Conservation (phyloP, 2,329 filamentous ascomycete species). For the Scedosporium apiospermum region DNA sequence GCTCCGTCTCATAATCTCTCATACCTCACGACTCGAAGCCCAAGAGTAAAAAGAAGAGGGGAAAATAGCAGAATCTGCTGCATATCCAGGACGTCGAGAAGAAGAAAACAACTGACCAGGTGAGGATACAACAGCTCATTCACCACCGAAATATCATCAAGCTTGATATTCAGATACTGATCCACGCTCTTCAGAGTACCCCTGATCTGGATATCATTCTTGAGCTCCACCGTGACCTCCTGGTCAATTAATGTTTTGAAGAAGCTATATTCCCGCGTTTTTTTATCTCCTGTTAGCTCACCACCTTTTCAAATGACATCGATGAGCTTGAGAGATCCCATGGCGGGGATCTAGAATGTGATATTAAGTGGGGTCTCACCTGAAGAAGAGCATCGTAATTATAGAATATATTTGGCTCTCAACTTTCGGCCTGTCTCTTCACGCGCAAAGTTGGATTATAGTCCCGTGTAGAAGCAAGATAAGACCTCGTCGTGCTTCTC, state of each 20-base stretch:
- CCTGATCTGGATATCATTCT: slow-evolving; percentile 97
- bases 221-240: slow-evolving; percentile 95
- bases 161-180: slow-evolving; percentile 98
- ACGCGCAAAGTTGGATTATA: too few relatives aligned
- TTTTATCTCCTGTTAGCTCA: background rate
- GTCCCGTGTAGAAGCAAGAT: too few relatives aligned
- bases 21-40: background rate
- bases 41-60: background rate
- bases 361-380: slow-evolving; percentile 17
- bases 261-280: slow-evolving; percentile 50
- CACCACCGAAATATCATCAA: slow-evolving; percentile 87
- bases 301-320: background rate
- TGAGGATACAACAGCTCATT: slow-evolving; percentile 95
- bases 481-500: too few relatives aligned
- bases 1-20: background rate
- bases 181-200: slow-evolving; percentile 95
- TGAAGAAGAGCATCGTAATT: slow-evolving; percentile 36
- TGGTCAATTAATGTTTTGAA: slow-evolving; percentile 99
- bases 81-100: too few relatives aligned
- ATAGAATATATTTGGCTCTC: background rate
- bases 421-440: background rate
- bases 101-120: slow-evolving; percentile 45
- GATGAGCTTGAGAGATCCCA: background rate
- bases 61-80: background rate
- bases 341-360: background rate